Conservation (phyloP, 805 yeast genomes). For the Deakozyma indianensis region DNA sequence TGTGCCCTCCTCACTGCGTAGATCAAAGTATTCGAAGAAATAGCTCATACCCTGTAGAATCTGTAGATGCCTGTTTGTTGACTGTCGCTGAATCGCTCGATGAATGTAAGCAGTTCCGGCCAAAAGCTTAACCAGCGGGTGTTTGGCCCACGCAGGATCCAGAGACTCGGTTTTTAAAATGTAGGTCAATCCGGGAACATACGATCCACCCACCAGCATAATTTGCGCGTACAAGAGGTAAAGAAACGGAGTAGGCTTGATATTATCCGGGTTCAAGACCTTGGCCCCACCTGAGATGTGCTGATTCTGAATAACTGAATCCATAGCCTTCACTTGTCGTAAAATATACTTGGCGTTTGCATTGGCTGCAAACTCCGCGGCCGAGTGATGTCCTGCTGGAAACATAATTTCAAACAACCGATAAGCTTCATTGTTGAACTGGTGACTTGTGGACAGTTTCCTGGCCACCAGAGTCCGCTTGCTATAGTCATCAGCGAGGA, state of each 20-base stretch:
- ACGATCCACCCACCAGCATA: slow-evolving; percentile 69
- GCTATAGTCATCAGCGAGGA: slow-evolving; percentile 34
- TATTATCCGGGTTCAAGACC: slow-evolving; percentile 30
- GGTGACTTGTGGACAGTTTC: slow-evolving; percentile 48
- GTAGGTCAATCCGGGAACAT: slow-evolving; percentile 69
- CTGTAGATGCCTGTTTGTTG: slow-evolving; percentile 75
- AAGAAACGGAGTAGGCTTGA: slow-evolving; percentile 39
- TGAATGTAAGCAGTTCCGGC: slow-evolving; percentile 75
- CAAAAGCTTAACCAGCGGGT: slow-evolving; percentile 64
- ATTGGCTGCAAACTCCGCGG: slow-evolving; percentile 53
- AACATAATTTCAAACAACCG: slow-evolving; percentile 55
- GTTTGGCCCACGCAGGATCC: slow-evolving; percentile 33
- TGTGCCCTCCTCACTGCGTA: slow-evolving; percentile 22
- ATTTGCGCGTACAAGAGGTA: slow-evolving; percentile 69
- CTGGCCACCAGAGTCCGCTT: slow-evolving; percentile 47
- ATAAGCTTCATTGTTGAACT: slow-evolving; percentile 57
- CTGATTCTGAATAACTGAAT: slow-evolving; percentile 42
- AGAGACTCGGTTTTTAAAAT: slow-evolving; percentile 54
- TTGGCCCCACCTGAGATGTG: slow-evolving; percentile 70
- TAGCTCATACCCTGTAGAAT: slow-evolving; percentile 76
- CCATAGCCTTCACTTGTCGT: slow-evolving; percentile 82
- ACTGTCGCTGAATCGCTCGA: slow-evolving; percentile 81
- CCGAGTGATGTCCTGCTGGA: slow-evolving; percentile 42
- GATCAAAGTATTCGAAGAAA: slow-evolving; percentile 52
- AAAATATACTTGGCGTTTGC: slow-evolving; percentile 83